Evolutionary conservation across 345 rosid genomes (phyloP).

Genomic region (Eucalyptus paniculata): DNA sequence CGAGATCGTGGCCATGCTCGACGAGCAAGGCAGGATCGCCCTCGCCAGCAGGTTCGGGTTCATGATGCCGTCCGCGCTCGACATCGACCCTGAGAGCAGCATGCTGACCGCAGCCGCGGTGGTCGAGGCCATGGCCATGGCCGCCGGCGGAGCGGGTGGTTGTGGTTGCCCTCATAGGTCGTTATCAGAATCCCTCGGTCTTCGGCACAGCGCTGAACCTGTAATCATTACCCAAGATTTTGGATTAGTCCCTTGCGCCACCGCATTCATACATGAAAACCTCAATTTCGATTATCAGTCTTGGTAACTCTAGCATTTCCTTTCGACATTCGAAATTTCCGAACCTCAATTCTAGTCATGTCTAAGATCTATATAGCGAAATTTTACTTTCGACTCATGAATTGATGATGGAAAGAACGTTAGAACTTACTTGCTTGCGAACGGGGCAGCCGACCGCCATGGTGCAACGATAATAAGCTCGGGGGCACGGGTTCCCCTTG

Average conservation of each 20-base stretch:
- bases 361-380: background rate
- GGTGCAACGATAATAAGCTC: slow-evolving; percentile 97
- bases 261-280: background rate
- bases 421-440: slow-evolving; percentile 68
- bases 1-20: slow-evolving; percentile 91
- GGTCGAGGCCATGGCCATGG: slow-evolving; percentile 94
- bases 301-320: background rate
- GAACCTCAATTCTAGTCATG: background rate
- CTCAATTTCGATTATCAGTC: background rate
- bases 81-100: slow-evolving; percentile 89
- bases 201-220: slow-evolving; percentile 98
- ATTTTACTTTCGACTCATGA: background rate
- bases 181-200: slow-evolving; percentile 77
- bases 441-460: slow-evolving; percentile 94
- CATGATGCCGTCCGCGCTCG: slow-evolving; percentile 82
- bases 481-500: slow-evolving; percentile 93
- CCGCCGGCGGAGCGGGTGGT: slow-evolving; percentile 86
- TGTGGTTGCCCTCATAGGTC: slow-evolving; percentile 91
- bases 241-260: background rate
- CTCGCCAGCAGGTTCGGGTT: slow-evolving; percentile 78
- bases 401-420: background rate
- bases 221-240: background rate
- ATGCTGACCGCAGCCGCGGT: slow-evolving; percentile 81
- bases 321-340: background rate
- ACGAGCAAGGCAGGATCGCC: slow-evolving; percentile 78